phyloP scores from a whole-genome alignment of 441 rosid genomes.

The Adansonia rubrostipa region DNA sequence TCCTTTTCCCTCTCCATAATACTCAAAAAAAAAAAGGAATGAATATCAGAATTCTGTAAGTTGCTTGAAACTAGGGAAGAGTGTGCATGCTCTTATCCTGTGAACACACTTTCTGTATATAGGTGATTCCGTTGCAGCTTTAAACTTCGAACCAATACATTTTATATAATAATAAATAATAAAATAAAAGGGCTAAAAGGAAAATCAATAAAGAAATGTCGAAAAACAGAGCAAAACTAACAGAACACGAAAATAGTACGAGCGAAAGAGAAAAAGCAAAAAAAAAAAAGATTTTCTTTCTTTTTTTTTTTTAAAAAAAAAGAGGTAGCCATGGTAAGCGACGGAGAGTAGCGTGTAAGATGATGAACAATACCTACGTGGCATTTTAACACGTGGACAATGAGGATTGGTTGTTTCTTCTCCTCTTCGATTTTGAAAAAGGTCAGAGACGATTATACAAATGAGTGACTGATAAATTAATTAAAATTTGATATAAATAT shows the following conservation, averaged over 20 bases:
- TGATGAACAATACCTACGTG: conserved; percentile 36
- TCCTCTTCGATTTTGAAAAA: background rate
- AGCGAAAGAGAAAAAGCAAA: conserved; percentile 20
- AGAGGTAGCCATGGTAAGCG: conserved; percentile 28
- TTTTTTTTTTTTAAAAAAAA: background rate
- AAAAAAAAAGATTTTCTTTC: background rate
- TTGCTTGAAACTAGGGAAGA: conserved; percentile 57
- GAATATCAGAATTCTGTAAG: background rate
- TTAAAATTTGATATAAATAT: too few species aligned
- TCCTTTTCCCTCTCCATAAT: background rate
- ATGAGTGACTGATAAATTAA: too few species aligned
- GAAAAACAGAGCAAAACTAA: conserved; percentile 50
- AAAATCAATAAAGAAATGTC: conserved; percentile 23
- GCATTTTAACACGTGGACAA: conserved; percentile 62
- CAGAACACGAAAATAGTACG: conserved; percentile 71
- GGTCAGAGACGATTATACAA: too few species aligned
- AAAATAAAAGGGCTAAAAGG: background rate
- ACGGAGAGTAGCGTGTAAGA: conserved; percentile 16
- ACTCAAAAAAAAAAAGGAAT: background rate
- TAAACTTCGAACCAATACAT: conserved; percentile 40
- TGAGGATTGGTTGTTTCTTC: conserved; percentile 32
- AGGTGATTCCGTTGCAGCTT: conserved; percentile 92
- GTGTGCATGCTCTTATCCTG: conserved; percentile 76
- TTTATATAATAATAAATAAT: conserved; percentile 1
- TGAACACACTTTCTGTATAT: conserved; percentile 67